These are phyloP conservation scores for Trypanosoma platydactyli DNA, from an alignment of 208 protist species.

Conservation along the genomic window DNA sequence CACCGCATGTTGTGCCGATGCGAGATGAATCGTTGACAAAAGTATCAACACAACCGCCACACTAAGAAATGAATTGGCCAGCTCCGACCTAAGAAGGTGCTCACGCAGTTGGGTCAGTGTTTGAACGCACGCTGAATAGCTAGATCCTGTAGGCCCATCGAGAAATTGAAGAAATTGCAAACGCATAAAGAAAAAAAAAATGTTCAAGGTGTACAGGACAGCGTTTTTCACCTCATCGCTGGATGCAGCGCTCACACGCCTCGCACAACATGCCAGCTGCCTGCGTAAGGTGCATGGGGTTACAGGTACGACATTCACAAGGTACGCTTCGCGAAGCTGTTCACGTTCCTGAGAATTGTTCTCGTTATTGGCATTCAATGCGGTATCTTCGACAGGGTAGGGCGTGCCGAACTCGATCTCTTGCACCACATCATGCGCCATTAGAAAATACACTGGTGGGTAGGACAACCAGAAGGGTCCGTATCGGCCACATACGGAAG, in stretches of 20 bases:
- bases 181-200: constrained; percentile 30
- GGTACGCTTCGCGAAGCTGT: constrained; percentile 18
- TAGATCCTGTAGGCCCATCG: constrained; percentile 4
- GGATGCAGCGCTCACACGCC: constrained; percentile 5
- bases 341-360: constrained; percentile 1
- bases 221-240: constrained; percentile 9
- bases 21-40: constrained; percentile 14
- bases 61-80: constrained; percentile 11
- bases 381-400: neutral
- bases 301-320: constrained; percentile 6
- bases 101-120: constrained; percentile 20
- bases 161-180: constrained; percentile 29
- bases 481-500: neutral
- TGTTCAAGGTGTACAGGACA: constrained; percentile 21
- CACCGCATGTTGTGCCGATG: neutral
- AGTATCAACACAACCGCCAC: constrained; percentile 24
- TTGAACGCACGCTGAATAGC: constrained; percentile 29
- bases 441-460: constrained; percentile 14
- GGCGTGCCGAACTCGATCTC: constrained; percentile 19
- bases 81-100: constrained; percentile 16
- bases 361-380: neutral
- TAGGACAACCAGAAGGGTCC: constrained; percentile 25
- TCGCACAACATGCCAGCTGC: constrained; percentile 12
- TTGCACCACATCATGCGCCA: constrained; percentile 25
- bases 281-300: constrained; percentile 19